Evolutionary conservation across 1,284 basidiomycete genomes (phyloP), one percentile per base, ranked within the genome.

Genomic region (Inonotus obliquus): DNA sequence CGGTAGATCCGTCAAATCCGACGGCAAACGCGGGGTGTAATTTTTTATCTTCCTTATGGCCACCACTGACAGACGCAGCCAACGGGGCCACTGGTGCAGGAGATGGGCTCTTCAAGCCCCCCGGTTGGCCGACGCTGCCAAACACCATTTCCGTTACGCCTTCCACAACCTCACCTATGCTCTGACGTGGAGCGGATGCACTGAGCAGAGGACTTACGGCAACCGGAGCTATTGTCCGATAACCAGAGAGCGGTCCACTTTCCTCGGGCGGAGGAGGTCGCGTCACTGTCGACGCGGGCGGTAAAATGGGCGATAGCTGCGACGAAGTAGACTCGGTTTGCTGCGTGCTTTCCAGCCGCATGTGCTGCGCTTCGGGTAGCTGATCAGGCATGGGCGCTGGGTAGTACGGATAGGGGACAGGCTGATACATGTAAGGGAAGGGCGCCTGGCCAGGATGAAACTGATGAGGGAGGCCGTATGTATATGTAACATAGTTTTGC

Each of bases 101-200:
- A 58, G 71, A 74, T 13, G 67, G 71, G 23, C 71, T 74, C 53
- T 69, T 66, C 59, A 67, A 71, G 10, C 66, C 67, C 29, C 65
- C 69, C 11, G 73, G 66, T 19, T 69, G 63, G 19, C 73, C 71
- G 57, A 85, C 77, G 62, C 79, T 83, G 6, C 84, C 84, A 68
- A 85, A 85, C n/a, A 81, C 73, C 23, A 81, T 71, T 60, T 74
- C 70, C 23, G 19, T 32, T 23, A 10, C 39, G 38, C 32, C 27
- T 57, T 53, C 53, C 45, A 54, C 23, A n/a, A 55, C 59, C 32
- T 60, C 61, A n/a, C 48, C 37, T 39, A 55, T 27, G 29, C 57
- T 62, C 65, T 70, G 64, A 65, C 60, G 59, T 65, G 73, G 51
- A 66, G 63, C 9, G n/a, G 39, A 57, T 19, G 49, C 41, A 59